Base-by-base conservation (phyloP, 2,329 filamentous ascomycete genomes). In the Pezizomycotina sp. region DNA sequence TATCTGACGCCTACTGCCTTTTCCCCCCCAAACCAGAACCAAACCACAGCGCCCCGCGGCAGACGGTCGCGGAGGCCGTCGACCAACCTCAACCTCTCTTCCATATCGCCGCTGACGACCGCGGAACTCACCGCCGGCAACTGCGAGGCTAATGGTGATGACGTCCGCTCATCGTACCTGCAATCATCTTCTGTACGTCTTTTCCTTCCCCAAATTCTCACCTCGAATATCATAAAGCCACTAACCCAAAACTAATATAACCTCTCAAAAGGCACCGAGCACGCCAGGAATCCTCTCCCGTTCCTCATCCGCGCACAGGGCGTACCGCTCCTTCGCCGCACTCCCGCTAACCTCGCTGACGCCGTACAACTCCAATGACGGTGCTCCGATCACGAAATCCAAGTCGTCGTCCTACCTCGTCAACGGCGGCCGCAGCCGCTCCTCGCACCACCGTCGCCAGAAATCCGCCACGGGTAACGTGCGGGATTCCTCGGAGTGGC, bases 251-350 rank as follows among this genome's bases (percentile, higher is more conserved):
- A n/a, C n/a, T n/a, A n/a, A n/a, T n/a, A 31, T 12, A 23, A n/a
- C 23, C 15, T 27, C 15, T 18, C 20, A n/a, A 49, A 74, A 73
- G 14, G 69, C 69, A 2, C 72, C 73, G 4, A 68, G 70, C 2
- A 76, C 73, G 2, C 73, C 73, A 5, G 64, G 69, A 14, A 64
- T 77, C 4, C 62, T 77, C 27, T 66, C 68, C 13, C 66, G 63
- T 36, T 70, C 69, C 5, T 64, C 66, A 14, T 65, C 64, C 5
- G 61, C 23, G 58, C 64, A 15, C 59, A 60, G 29, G 65, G 63
- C 16, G 60, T 58, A 42, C 62, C 62, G 20, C 58, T 62, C 26
- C 60, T 59, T 60, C 61, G 46, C 57, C 53, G 10, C 50, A 58
- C 34, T 60, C 59, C 36, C 10, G 54, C 55, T 22, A 55, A 59